Conservation (phyloP, 176 grass and related monocot genomes). For the Guadua angustifolia region DNA sequence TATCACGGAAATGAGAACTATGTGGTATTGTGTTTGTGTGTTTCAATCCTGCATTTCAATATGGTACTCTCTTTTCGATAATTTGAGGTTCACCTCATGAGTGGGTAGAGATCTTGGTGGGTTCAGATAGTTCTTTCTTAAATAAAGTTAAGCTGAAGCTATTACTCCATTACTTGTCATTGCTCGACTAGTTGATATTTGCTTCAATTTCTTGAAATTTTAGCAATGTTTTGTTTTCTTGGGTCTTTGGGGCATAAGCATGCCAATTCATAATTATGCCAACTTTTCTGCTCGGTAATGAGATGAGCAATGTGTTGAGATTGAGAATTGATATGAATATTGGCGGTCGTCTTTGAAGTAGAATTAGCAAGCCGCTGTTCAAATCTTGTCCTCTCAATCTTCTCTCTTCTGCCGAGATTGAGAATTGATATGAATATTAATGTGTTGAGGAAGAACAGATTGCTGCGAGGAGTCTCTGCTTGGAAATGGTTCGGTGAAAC, state of each 20-base stretch:
- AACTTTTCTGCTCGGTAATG: background rate
- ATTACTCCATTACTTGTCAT: background rate
- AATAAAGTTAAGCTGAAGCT: slow-evolving; percentile 40
- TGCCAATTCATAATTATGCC: background rate
- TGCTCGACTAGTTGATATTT: background rate
- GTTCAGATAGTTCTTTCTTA: slow-evolving; percentile 32
- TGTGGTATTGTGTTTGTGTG: slow-evolving; percentile 16
- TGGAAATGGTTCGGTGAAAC: too few species aligned
- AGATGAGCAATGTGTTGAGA: background rate
- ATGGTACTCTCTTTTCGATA: slow-evolving; percentile 22
- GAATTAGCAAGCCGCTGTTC: background rate
- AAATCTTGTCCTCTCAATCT: background rate
- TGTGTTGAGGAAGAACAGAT: too few species aligned
- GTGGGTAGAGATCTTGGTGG: slow-evolving; percentile 6
- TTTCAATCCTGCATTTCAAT: slow-evolving; percentile 41
- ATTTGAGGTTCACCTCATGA: slow-evolving; percentile 21
- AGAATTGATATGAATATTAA: too few species aligned
- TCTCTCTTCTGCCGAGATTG: too few species aligned
- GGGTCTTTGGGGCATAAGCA: background rate
- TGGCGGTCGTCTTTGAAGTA: background rate
- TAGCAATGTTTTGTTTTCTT: background rate
- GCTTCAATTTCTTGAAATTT: background rate
- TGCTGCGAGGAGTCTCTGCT: too few species aligned
- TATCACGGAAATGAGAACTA: background rate
- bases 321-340: background rate